Evolutionary conservation across 1,284 basidiomycete genomes (phyloP).

Genomic region (Marasmius oreades): DNA sequence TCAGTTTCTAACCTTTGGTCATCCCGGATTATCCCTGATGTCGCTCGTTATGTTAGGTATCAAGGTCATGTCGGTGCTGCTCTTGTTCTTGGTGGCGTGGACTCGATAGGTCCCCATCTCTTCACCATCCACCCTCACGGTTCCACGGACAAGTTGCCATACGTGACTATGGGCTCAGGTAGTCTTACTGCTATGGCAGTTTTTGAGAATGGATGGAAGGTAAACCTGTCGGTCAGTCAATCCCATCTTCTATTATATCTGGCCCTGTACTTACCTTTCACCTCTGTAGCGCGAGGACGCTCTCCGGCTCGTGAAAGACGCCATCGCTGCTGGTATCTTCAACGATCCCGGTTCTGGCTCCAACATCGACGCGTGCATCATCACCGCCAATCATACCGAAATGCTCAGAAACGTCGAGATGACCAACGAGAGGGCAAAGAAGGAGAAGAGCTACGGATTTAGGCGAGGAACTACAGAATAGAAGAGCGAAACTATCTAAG

Average conservation of each 20-base stretch:
- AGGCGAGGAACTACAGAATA: constrained; percentile 84
- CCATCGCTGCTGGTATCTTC: constrained; percentile 96
- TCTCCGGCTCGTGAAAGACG: constrained; percentile 79
- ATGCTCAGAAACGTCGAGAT: constrained; percentile 89
- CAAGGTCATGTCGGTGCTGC: constrained; percentile 96
- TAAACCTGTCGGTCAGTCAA: constrained; percentile 68
- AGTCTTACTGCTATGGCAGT: constrained; percentile 97
- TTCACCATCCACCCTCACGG: constrained; percentile 98
- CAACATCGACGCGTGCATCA: constrained; percentile 96
- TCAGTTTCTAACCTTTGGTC: too few species aligned
- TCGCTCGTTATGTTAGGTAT: too few species aligned
- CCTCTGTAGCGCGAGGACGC: constrained; percentile 88
- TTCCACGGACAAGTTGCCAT: constrained; percentile 97
- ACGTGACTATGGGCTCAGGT: constrained; percentile 98
- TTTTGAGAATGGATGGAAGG: constrained; percentile 87
- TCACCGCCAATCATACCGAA: constrained; percentile 80
- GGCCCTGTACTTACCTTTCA: too few species aligned
- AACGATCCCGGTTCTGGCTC: constrained; percentile 98
- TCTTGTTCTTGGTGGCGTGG: constrained; percentile 96
- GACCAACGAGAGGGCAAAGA: constrained; percentile 85
- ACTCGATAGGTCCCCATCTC: constrained; percentile 88
- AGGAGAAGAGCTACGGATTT: constrained; percentile 86
- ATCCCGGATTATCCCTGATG: too few species aligned
- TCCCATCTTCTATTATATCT: not conserved
- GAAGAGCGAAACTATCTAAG: constrained; percentile 78